Evolutionary conservation across 75 land plant genomes (phyloP).

Genomic region (Larix kaempferi): DNA sequence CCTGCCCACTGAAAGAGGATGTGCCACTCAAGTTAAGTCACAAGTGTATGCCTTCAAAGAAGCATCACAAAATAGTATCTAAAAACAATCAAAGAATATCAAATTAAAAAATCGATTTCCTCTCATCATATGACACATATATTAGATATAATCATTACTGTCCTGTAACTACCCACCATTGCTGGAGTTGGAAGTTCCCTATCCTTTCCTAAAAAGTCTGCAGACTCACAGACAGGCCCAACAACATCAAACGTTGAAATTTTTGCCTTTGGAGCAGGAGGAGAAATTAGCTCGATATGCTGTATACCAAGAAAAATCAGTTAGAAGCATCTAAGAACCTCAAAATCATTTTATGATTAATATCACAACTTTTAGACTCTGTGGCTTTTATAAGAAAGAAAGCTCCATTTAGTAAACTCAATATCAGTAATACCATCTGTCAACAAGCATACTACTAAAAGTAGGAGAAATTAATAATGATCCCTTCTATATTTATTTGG

Average conservation of each 20-base stretch:
- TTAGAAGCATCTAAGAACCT: not conserved
- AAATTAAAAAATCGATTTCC: not conserved
- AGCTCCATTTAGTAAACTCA: not conserved
- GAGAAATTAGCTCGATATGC: conserved; percentile 96
- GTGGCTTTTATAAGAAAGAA: not conserved
- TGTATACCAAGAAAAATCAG: conserved; percentile 23
- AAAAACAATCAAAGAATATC: not conserved
- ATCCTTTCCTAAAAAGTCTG: conserved; percentile 96
- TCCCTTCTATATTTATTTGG: not conserved
- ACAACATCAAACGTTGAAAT: conserved; percentile 81
- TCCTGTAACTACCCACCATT: conserved; percentile 28
- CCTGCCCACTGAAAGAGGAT: conserved; percentile 68
- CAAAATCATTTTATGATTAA: not conserved
- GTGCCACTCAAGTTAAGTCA: not conserved
- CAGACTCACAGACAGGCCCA: conserved; percentile 99
- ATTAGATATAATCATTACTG: not conserved
- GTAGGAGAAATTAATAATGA: not conserved
- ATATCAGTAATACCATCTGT: not conserved
- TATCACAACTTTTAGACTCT: not conserved
- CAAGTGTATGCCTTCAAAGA: not conserved
- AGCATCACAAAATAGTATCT: not conserved
- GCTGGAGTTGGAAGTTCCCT: conserved; percentile 83
- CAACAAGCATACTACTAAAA: not conserved
- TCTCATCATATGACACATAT: not conserved
- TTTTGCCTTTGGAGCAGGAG: conserved; percentile 58